A percentile compares a stretch with the other conserved stretches of the same genome.
Evolutionary conservation across 2,329 filamentous ascomycete genomes (phyloP).

Genomic region (Neocucurbitaria cava): DNA sequence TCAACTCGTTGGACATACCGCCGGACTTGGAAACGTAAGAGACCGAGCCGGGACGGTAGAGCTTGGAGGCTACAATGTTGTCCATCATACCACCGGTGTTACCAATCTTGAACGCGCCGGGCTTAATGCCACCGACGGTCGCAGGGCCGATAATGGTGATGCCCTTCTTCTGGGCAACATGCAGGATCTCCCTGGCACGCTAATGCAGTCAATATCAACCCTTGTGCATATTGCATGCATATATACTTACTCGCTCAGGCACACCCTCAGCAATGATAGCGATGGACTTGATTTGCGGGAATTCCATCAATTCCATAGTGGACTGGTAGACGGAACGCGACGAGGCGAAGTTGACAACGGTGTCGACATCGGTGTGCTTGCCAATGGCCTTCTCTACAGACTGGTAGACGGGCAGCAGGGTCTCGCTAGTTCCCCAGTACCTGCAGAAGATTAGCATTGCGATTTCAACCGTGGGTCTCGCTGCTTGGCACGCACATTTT

Average conservation of each 20-base stretch:
- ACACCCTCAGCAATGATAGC: constrained; percentile 99
- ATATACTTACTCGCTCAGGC: constrained; percentile 81
- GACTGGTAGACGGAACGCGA: constrained; percentile 98
- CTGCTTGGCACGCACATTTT: constrained; percentile 75
- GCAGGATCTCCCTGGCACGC: constrained; percentile 97
- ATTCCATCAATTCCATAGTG: constrained; percentile 98
- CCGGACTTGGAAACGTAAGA: constrained; percentile 99
- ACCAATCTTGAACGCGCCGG: constrained; percentile 98
- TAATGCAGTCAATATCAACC: constrained; percentile 47
- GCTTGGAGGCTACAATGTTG: constrained; percentile 99
- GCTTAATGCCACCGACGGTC: constrained; percentile 99
- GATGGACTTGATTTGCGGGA: constrained; percentile 96
- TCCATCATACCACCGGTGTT: constrained; percentile 99
- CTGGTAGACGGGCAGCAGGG: constrained; percentile 97
- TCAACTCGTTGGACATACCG: constrained; percentile 99
- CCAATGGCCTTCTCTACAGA: constrained; percentile 87
- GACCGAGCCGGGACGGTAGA: constrained; percentile 98
- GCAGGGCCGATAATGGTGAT: constrained; percentile 98
- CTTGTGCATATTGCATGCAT: not conserved
- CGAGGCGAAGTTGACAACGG: constrained; percentile 98
- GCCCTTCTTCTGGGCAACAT: constrained; percentile 97
- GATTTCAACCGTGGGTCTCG: constrained; percentile 1
- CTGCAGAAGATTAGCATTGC: constrained; percentile 42
- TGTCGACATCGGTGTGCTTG: constrained; percentile 97
- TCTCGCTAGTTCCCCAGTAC: constrained; percentile 99